Evolutionary conservation across 257 asterid species (phyloP), one percentile per base, ranked within the genome.

Genomic region (Lavandula angustifolia): DNA sequence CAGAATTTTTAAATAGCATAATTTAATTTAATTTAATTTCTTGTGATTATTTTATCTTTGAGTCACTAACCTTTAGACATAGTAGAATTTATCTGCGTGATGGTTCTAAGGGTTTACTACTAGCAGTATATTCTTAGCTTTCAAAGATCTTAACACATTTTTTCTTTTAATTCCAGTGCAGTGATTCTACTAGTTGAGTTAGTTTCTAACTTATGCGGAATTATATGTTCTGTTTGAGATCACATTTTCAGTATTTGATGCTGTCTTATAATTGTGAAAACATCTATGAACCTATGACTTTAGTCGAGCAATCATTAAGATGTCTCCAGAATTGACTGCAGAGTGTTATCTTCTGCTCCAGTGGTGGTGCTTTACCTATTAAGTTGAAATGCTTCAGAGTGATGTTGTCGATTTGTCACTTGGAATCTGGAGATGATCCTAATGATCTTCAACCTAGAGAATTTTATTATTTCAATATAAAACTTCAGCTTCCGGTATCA

Each of bases 41-140:
- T 27, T 22, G 13, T 22, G 33, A 33, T 33, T 49, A 3, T 66
- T 50, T 51, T 33, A 56, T 18, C 48, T 57, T 69, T 47, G 56
- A 64, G 54, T 43, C 46, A 38, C 61, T 12, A 29, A 34, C 43
- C 38, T 60, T 59, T 0, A 43, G 59, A n/a, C 41, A 52, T 41
- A 29, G 27, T 22, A 22, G 27, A 22, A 22, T 22, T 22, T 7
- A 3, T 11, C 22, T 29, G 56, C 14, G 1, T 29, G 7, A 27
- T 32, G 12, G 12, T 9, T 10, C 29, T 51, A 41, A 41, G 4
- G 12, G n/a, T 35, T 14, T 60, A 46, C 14, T 55, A 38, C 10
- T 17, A 34, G 34, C 5, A 7, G 2, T 34, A 13, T 54, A 57
- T n/a, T 33, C 73, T 11, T 9, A n/a, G 62, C 43, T 38, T 47